These are phyloP conservation scores for Setaria italica DNA, from an alignment of 202 grass and related monocot genomes.

Conservation along the genomic window DNA sequence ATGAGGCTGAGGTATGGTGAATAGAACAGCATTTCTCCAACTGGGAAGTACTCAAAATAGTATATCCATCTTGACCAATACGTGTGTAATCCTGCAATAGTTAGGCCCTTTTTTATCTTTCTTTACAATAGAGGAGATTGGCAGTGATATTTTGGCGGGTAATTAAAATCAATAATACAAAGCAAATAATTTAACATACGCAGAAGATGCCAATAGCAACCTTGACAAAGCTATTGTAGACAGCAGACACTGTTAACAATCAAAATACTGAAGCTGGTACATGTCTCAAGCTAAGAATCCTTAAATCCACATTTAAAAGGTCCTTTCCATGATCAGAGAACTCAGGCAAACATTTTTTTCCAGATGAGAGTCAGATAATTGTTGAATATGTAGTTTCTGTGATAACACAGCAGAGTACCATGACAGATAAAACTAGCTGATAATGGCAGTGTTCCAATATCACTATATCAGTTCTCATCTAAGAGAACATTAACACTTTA, in stretches of 20 bases:
- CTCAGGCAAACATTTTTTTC: neutral
- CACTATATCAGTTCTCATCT: neutral
- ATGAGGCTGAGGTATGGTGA: neutral
- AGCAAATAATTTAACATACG: conserved; percentile 1
- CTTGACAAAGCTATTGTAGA: neutral
- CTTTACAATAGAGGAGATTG: neutral
- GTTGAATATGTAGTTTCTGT: neutral
- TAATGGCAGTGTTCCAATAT: neutral
- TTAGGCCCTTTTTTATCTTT: conserved; percentile 2
- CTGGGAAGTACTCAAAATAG: neutral
- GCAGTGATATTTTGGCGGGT: neutral
- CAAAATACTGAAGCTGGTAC: neutral
- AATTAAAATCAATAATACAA: neutral
- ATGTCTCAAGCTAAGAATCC: conserved; percentile 10
- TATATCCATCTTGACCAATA: neutral
- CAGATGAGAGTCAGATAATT: neutral
- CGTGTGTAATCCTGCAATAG: neutral
- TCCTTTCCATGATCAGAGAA: neutral
- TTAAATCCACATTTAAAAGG: neutral
- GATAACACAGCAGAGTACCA: neutral
- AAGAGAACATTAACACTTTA: neutral
- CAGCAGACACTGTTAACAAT: neutral
- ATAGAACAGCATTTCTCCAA: neutral
- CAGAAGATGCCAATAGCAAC: conserved; percentile 1
- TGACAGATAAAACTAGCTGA: neutral